phyloP scores from a whole-genome alignment of 176 grass and related monocot species.

The Cenchrus americanus region DNA sequence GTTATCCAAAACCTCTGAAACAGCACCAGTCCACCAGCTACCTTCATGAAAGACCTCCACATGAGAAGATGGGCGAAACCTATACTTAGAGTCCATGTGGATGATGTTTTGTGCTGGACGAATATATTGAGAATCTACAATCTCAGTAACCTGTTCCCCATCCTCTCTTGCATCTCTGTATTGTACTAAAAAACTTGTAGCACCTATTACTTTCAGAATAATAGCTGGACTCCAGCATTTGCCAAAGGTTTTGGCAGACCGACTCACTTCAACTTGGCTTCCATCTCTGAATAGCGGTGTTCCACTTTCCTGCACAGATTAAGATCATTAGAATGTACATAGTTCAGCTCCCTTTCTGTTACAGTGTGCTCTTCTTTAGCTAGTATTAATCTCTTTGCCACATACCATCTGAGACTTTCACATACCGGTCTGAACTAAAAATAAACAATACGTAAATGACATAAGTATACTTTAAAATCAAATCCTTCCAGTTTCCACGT shows the following conservation, averaged over 20 bases:
- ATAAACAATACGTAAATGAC: too few relatives aligned
- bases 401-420: not conserved
- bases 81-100: constrained; percentile 44
- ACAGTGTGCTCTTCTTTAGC: not conserved
- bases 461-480: too few relatives aligned
- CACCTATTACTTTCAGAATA: constrained; percentile 47
- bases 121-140: constrained; percentile 48
- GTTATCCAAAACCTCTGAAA: constrained; percentile 32
- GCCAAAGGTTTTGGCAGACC: constrained; percentile 20
- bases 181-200: constrained; percentile 42
- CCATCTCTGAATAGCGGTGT: constrained; percentile 19
- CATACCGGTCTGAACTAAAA: too few relatives aligned
- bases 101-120: constrained; percentile 1
- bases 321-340: not conserved
- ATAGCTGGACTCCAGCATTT: constrained; percentile 47
- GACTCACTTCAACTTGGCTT: constrained; percentile 51
- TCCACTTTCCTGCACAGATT: constrained; percentile 25
- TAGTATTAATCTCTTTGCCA: not conserved
- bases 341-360: not conserved
- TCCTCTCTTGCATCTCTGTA: constrained; percentile 25
- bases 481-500: too few relatives aligned
- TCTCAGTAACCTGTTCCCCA: constrained; percentile 33
- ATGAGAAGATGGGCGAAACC: constrained; percentile 39
- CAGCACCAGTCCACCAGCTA: constrained; percentile 51
- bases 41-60: constrained; percentile 27